A percentile compares a stretch with the other conserved stretches of the same genome.
Conservation (phyloP, 164 flowering plant genomes). For the Aristolochia fimbriata region DNA sequence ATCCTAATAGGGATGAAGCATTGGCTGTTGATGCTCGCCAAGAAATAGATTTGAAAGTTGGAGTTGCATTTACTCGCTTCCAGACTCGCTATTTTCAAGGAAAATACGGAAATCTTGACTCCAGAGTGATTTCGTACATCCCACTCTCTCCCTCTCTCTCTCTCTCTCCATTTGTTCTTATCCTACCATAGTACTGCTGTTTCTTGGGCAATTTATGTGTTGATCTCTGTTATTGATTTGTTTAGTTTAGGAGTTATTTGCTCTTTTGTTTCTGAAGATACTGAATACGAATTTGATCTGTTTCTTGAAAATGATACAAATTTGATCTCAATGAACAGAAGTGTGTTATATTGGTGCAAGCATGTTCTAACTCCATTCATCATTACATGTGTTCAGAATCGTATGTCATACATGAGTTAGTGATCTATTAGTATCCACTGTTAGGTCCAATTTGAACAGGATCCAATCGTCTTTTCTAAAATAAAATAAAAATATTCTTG, state of each 20-base stretch:
- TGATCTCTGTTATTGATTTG: not conserved
- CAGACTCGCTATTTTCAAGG: conserved; percentile 93
- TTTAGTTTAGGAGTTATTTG: not conserved
- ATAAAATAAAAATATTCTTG: too few species aligned
- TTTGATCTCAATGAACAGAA: too few species aligned
- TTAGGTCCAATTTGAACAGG: too few species aligned
- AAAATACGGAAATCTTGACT: conserved; percentile 92
- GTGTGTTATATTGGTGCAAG: too few species aligned
- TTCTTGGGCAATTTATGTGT: not conserved
- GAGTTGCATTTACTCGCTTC: conserved; percentile 95
- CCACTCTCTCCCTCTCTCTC: conserved; percentile 10
- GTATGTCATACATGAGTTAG: too few species aligned
- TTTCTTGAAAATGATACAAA: too few species aligned
- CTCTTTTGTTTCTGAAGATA: too few species aligned
- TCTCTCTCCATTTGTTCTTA: not conserved
- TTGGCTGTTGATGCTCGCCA: conserved; percentile 98
- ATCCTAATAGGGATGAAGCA: conserved; percentile 81
- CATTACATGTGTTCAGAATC: too few species aligned
- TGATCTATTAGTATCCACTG: too few species aligned
- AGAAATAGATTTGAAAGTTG: conserved; percentile 98
- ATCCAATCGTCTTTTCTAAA: too few species aligned
- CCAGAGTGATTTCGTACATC: conserved; percentile 88
- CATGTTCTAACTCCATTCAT: too few species aligned
- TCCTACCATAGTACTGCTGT: not conserved
- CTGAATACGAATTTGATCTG: too few species aligned